Percentiles rank a stretch among this genome's conserved stretches.
Conservation (phyloP, 495 filamentous ascomycete species). For the Neurospora sp. region DNA sequence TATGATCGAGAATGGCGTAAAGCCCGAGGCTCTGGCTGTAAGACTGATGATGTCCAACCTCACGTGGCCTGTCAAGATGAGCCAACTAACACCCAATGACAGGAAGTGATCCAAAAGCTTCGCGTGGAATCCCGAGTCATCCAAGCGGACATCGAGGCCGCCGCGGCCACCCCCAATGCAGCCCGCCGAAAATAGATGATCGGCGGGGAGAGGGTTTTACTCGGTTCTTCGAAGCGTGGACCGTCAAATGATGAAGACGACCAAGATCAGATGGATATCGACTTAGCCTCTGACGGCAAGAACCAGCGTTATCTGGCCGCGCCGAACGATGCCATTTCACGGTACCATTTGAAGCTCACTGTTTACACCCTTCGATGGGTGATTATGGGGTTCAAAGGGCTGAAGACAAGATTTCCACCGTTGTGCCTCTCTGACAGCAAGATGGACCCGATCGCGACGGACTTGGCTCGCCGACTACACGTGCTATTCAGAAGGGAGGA, state of each 20-base stretch:
- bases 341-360: not conserved
- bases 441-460: not conserved
- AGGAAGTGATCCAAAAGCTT: not conserved
- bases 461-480: not conserved
- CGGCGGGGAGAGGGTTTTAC: not conserved
- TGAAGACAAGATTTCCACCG: not conserved
- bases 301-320: not conserved
- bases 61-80: not conserved
- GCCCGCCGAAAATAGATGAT: not conserved
- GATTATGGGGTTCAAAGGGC: not conserved
- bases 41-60: constrained; percentile 18
- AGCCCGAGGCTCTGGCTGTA: constrained; percentile 91
- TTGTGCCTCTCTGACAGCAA: not conserved
- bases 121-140: not conserved
- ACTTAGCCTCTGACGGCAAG: not conserved
- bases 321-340: not conserved
- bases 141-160: not conserved
- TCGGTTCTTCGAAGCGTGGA: not conserved
- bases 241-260: not conserved
- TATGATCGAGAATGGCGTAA: constrained; percentile 93
- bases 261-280: not conserved
- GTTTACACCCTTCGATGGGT: not conserved
- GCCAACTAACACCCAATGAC: not conserved
- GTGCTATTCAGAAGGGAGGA: not conserved
- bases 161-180: not conserved